Conservation (phyloP, 2,329 filamentous ascomycete genomes). For the Emmonsiellopsis sp. region DNA sequence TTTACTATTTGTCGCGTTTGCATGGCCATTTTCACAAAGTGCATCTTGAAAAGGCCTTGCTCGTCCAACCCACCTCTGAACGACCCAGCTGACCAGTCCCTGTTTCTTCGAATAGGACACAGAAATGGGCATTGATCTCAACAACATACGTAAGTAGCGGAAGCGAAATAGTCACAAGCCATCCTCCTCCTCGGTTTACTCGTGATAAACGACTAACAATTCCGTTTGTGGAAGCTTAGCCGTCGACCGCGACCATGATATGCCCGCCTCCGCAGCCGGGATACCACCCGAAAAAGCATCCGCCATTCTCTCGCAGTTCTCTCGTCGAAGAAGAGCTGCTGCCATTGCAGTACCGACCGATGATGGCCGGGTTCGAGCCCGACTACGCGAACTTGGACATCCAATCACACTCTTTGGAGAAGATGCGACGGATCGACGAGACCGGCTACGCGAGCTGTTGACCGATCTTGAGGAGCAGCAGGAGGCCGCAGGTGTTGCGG, state of each 20-base stretch:
- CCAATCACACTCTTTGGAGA: constrained; percentile 93
- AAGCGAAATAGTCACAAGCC: neutral
- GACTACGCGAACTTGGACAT: constrained; percentile 78
- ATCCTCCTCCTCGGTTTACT: neutral
- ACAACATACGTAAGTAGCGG: constrained; percentile 51
- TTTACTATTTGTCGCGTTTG: neutral
- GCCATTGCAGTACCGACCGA: constrained; percentile 90
- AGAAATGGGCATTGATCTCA: constrained; percentile 52
- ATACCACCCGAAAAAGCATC: constrained; percentile 74
- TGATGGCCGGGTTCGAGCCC: constrained; percentile 73
- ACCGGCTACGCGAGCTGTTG: constrained; percentile 74
- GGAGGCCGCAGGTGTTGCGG: constrained; percentile 35
- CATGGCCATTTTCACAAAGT: constrained; percentile 8
- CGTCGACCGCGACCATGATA: constrained; percentile 74
- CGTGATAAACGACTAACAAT: neutral
- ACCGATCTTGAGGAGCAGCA: constrained; percentile 61
- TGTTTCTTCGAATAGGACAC: constrained; percentile 37
- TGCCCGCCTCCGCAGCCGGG: constrained; percentile 56
- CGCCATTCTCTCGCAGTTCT: constrained; percentile 77
- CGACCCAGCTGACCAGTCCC: constrained; percentile 17
- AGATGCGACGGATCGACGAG: constrained; percentile 73
- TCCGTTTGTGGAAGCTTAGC: constrained; percentile 31
- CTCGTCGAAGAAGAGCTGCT: constrained; percentile 80
- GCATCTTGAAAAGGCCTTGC: constrained; percentile 10
- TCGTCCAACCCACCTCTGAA: constrained; percentile 4